These are phyloP conservation scores for Graphiopsis chlorocephala DNA, from an alignment of 2,329 filamentous ascomycete species.

Conservation along the genomic window DNA sequence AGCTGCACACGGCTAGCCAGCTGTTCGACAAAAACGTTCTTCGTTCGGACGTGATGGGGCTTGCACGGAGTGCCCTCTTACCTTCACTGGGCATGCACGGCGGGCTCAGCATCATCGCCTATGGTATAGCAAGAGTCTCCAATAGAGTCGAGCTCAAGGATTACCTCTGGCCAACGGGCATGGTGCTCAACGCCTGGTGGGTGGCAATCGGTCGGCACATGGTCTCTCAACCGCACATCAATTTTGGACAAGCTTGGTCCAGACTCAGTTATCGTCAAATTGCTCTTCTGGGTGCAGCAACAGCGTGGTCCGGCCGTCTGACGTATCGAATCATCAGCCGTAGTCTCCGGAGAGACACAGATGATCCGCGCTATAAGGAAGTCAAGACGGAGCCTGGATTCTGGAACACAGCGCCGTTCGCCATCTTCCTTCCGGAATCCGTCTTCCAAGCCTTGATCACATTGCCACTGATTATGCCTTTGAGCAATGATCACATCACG, in stretches of 20 bases:
- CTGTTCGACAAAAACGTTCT: conserved; percentile 26
- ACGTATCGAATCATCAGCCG: conserved; percentile 55
- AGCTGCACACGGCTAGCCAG: background rate
- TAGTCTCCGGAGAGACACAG: conserved; percentile 49
- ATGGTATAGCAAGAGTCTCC: conserved; percentile 51
- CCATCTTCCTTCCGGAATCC: conserved; percentile 56
- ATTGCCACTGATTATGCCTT: conserved; percentile 56
- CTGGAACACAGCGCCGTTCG: conserved; percentile 57
- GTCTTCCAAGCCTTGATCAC: conserved; percentile 56
- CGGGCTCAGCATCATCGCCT: conserved; percentile 52
- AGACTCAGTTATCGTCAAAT: conserved; percentile 55
- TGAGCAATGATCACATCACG: conserved; percentile 30
- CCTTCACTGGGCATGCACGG: conserved; percentile 56
- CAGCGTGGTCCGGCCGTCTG: conserved; percentile 56
- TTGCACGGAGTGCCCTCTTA: conserved; percentile 53
- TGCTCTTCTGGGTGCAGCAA: conserved; percentile 55
- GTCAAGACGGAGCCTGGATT: conserved; percentile 54
- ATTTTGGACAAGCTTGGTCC: conserved; percentile 46
- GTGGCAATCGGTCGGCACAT: conserved; percentile 55
- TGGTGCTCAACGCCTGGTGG: conserved; percentile 60
- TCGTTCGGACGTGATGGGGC: conserved; percentile 39
- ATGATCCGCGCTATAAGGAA: conserved; percentile 56
- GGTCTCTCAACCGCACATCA: conserved; percentile 40
- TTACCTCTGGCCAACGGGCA: conserved; percentile 44
- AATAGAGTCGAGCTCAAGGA: conserved; percentile 60